Conservation (phyloP, 306 rosid species). For the Vigna mungo region DNA sequence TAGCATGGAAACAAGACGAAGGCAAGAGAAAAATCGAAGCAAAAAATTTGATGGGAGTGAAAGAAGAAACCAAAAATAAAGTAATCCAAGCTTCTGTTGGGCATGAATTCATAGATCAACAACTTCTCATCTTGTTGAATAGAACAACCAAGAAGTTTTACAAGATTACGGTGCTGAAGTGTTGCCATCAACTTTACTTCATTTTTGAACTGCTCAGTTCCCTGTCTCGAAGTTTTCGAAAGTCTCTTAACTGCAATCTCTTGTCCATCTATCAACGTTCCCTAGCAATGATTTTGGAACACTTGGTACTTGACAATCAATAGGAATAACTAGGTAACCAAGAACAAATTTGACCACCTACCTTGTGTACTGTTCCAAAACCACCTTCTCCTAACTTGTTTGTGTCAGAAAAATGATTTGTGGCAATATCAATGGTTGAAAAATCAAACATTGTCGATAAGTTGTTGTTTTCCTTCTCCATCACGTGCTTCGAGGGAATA, state of each 20-base stretch:
- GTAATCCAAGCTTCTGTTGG: conserved; percentile 37
- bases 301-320: not conserved
- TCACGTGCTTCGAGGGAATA: not conserved
- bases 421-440: conserved; percentile 1
- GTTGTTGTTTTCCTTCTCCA: not conserved
- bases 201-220: conserved; percentile 27
- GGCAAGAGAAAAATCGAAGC: no score
- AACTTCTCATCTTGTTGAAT: conserved; percentile 27
- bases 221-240: not conserved
- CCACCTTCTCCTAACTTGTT: conserved; percentile 18
- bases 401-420: not conserved
- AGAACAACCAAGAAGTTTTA: conserved; percentile 38
- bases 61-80: conserved; percentile 33
- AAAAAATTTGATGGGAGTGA: not conserved
- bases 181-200: conserved; percentile 39
- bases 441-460: not conserved
- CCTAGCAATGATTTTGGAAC: not conserved
- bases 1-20: not conserved
- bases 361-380: not conserved
- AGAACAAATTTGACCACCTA: not conserved
- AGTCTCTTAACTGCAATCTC: conserved; percentile 13
- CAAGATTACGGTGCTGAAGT: conserved; percentile 41
- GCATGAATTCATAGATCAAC: conserved; percentile 34
- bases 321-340: not conserved
- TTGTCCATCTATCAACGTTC: not conserved